Base-by-base conservation (phyloP, 2,329 filamentous ascomycete genomes). In the Trichoderma endophyticum region DNA sequence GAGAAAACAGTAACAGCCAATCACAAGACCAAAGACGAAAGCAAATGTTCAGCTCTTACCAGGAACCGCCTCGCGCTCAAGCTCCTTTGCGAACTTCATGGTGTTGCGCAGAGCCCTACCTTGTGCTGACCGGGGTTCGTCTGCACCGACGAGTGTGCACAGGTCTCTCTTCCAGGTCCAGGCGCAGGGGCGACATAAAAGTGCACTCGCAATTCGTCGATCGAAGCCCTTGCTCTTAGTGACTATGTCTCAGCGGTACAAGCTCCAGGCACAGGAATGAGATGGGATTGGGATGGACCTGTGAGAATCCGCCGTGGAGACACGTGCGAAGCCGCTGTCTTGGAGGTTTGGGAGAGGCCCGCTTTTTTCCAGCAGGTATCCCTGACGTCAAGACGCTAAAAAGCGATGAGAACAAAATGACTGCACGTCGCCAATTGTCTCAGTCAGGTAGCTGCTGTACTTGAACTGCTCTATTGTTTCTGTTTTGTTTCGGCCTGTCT, bases 31-130 rank as follows among this genome's bases (percentile, higher is more conserved):
- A 34, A 60, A 34, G 26, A 51, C 61, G n/a, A 51, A 34, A 60
- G 57, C n/a, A n/a, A 60, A 34, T 60, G 30, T 34, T 34, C 30
- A 60, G 18, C 57, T 51, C 65, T 61, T 80, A 90, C 89, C 95
- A 79, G 95, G 95, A 75, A 98, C 94, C 69, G 94, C 88, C 77
- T 97, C 93, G 79, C 92, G 89, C 79, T 97, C 93, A 74, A 97
- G 87, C 83, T 97, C 93, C 80, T 92, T 92, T 71, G 87, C 89
- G 76, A 91, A 91, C 81, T 90, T 91, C 88, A 90, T 90, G 82
- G 80, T 69, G 48, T 51, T 24, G 48, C 43, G 43, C 62, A 32
- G 26, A 43, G 26, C 62, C n/a, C 18, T 24, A 34, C 66, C 54
- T 60, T 32, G 57, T 36, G 12, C 57, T 18, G 66, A 26, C 54